A percentile compares a stretch with the other conserved stretches of the same genome.
Evolutionary conservation across 306 rosid species (phyloP).

Genomic region (Quercus agrifolia): DNA sequence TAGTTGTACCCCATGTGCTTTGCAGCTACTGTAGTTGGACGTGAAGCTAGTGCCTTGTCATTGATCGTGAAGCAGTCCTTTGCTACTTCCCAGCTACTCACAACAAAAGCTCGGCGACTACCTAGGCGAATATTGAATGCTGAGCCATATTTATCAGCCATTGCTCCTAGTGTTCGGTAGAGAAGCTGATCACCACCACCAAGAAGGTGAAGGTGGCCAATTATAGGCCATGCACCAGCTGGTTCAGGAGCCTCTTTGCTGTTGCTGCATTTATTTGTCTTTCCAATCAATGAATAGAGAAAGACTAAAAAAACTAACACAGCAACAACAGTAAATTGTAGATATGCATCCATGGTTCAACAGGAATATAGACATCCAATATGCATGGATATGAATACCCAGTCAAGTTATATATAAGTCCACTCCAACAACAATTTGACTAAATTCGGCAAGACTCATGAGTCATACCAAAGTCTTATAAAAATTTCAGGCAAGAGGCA

Average conservation of each 20-base stretch:
- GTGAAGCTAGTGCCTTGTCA: constrained; percentile 52
- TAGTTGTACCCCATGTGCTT: constrained; percentile 55
- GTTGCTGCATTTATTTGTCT: not conserved
- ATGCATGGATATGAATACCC: not conserved
- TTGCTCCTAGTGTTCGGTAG: constrained; percentile 38
- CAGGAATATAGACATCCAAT: not conserved
- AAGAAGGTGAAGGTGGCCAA: constrained; percentile 58
- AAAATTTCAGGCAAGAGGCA: too few species aligned
- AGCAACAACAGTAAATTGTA: constrained; percentile 7
- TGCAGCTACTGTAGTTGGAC: constrained; percentile 46
- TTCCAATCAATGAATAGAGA: constrained; percentile 6
- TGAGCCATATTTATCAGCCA: constrained; percentile 50
- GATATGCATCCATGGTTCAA: constrained; percentile 19
- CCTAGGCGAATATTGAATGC: constrained; percentile 47
- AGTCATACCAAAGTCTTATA: too few species aligned
- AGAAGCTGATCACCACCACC: constrained; percentile 40
- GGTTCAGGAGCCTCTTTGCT: constrained; percentile 35
- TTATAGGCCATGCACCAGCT: constrained; percentile 44
- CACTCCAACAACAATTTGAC: not conserved
- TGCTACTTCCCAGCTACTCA: constrained; percentile 55
- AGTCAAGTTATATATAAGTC: constrained; percentile 18
- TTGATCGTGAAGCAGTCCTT: constrained; percentile 55
- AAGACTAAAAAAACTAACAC: constrained; percentile 7
- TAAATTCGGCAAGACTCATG: too few species aligned
- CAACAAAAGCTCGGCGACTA: constrained; percentile 38